Evolutionary conservation across 2,329 filamentous ascomycete genomes (phyloP), one percentile per base, ranked within the genome.

Genomic region (Clonostachys sp.): DNA sequence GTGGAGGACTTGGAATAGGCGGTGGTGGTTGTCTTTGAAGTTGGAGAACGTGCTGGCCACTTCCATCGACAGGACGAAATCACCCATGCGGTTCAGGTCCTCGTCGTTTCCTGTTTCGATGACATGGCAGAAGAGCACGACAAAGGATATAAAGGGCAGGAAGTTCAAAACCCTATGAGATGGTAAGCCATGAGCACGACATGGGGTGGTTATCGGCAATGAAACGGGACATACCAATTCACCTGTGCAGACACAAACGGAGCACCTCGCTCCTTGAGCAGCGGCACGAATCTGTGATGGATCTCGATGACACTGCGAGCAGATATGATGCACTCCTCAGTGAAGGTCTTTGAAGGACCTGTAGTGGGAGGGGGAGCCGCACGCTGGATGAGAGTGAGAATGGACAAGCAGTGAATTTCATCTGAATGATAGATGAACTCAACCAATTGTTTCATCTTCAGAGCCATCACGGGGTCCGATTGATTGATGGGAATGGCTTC

Each of bases 31-130:
- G 30, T 12, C 33, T 12, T 20, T 18, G 12, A 17, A n/a, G 34
- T 30, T 30, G 12, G 44, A 30, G n/a, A 16, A 24, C 12, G 18
- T 33, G 13, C 14, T 14, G 13, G 18, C 41, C 16, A 14, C 41
- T 14, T 24, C 18, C n/a, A 42, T 42, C 13, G 41, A 42, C 14
- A 14, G 13, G 14, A 42, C 41, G 20, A 42, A 42, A 13, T 42
- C 5, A 7, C 20, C 41, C 41, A 42, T 42, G 41, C 16, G 41
- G 13, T 14, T 24, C n/a, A 42, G 14, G 41, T 42, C 41, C 8
- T 42, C 41, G 6, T 17, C 41, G 13, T 73, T 63, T 14, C 63
- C 66, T 1, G 67, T 64, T 45, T 72, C 66, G 41, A 58, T 55
- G 18, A 55, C 49, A 39, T 59, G 54, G 34, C 58, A 60, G 41